These are phyloP conservation scores for Prunus davidiana DNA, from an alignment of 306 rosid genomes.

Conservation along the genomic window DNA sequence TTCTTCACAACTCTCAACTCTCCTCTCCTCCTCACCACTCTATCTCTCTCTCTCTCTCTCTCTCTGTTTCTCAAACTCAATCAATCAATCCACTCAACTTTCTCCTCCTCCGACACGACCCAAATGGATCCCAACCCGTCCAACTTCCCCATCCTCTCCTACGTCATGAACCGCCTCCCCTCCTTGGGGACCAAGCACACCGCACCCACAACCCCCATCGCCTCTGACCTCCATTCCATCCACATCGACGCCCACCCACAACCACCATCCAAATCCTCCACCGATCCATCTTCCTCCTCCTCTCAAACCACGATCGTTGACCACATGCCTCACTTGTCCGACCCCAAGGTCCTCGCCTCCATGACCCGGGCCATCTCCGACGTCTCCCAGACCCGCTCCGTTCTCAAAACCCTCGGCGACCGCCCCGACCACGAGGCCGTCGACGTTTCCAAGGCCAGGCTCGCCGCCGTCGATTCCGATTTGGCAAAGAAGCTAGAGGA, in stretches of 20 bases:
- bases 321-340: constrained; percentile 58
- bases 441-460: constrained; percentile 56
- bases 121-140: constrained; percentile 87
- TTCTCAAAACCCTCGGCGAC: constrained; percentile 63
- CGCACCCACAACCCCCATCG: not conserved
- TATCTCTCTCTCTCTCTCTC: no score
- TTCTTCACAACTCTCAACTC: not conserved
- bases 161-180: constrained; percentile 74
- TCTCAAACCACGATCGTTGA: constrained; percentile 31
- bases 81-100: no score
- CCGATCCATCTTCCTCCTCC: constrained; percentile 34
- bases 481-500: constrained; percentile 62
- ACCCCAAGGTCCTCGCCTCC: constrained; percentile 60
- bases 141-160: constrained; percentile 70
- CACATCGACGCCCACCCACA: constrained; percentile 27
- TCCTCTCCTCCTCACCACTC: no score
- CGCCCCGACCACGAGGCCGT: constrained; percentile 82
- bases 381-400: constrained; percentile 76
- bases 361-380: constrained; percentile 79
- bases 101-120: not conserved
- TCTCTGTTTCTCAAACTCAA: no score
- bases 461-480: constrained; percentile 47
- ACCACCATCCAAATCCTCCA: constrained; percentile 17
- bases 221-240: constrained; percentile 29
- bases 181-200: constrained; percentile 26